These are phyloP conservation scores for Verbena officinalis DNA, from an alignment of 257 asterid genomes.

Conservation along the genomic window DNA sequence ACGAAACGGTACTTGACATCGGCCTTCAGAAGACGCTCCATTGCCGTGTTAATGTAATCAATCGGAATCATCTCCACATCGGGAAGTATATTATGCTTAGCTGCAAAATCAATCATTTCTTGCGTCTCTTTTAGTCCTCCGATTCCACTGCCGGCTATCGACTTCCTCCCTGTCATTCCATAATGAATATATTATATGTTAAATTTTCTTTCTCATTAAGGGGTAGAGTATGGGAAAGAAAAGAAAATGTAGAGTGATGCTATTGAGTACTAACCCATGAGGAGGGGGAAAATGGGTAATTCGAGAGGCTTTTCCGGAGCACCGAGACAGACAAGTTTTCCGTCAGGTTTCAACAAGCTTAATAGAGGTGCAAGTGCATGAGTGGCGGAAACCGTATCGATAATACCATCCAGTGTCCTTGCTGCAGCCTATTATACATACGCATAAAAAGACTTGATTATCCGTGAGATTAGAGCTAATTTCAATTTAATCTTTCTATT, in stretches of 20 bases:
- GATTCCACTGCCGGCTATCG: constrained; percentile 43
- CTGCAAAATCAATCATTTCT: constrained; percentile 67
- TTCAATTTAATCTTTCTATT: too few relatives aligned
- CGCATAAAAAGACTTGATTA: not conserved
- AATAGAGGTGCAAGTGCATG: constrained; percentile 53
- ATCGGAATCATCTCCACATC: constrained; percentile 54
- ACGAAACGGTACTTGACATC: constrained; percentile 68
- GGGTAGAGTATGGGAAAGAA: not conserved
- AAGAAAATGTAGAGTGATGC: not conserved
- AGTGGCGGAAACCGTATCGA: constrained; percentile 55
- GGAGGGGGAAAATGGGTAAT: constrained; percentile 44
- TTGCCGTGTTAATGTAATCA: constrained; percentile 52
- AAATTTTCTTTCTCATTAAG: too few relatives aligned
- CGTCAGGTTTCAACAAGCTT: constrained; percentile 46
- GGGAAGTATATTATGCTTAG: constrained; percentile 47
- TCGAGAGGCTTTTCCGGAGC: constrained; percentile 62
- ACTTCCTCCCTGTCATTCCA: constrained; percentile 43
- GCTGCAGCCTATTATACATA: constrained; percentile 42
- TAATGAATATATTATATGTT: not conserved
- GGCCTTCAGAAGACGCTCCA: constrained; percentile 46
- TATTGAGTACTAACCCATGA: constrained; percentile 47
- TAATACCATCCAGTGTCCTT: constrained; percentile 54
- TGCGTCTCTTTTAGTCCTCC: constrained; percentile 63
- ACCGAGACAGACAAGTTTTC: constrained; percentile 62
- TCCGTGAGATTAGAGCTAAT: too few relatives aligned